Evolutionary conservation across 129 eudicot genomes (phyloP).

Genomic region (Scalesia atractyloides): DNA sequence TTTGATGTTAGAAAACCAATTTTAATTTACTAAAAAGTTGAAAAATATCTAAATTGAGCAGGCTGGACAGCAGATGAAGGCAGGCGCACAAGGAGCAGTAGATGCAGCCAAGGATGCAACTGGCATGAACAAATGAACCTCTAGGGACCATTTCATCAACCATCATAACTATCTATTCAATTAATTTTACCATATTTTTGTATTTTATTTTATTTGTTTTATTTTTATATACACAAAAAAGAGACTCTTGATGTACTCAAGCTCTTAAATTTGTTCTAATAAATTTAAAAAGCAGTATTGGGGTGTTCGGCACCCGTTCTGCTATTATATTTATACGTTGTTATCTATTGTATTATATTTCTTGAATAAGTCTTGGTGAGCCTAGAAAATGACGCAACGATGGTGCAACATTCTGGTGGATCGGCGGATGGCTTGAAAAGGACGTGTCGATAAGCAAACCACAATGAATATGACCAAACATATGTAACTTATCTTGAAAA

Average conservation of each 20-base stretch:
- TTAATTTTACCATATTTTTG: neutral
- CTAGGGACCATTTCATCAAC: slow-evolving; percentile 43
- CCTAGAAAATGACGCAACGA: slow-evolving; percentile 8
- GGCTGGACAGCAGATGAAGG: slow-evolving; percentile 74
- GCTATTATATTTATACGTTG: neutral
- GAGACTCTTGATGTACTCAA: slow-evolving; percentile 29
- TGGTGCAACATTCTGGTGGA: slow-evolving; percentile 11
- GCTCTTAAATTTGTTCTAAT: slow-evolving; percentile 32
- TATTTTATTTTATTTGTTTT: slow-evolving; percentile 2
- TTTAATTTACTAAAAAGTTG: neutral
- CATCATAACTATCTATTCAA: slow-evolving; percentile 44
- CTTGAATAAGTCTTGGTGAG: slow-evolving; percentile 1
- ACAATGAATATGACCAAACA: slow-evolving; percentile 42
- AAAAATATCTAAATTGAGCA: slow-evolving; percentile 13
- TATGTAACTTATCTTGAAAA: neutral
- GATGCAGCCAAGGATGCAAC: slow-evolving; percentile 79
- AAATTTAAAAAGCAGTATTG: slow-evolving; percentile 17
- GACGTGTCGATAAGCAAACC: slow-evolving; percentile 52
- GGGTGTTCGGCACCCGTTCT: slow-evolving; percentile 24
- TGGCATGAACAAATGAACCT: slow-evolving; percentile 66
- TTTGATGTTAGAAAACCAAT: neutral
- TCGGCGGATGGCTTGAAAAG: slow-evolving; percentile 30
- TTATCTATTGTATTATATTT: neutral
- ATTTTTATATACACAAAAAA: neutral
- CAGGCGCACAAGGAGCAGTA: slow-evolving; percentile 58